Base-by-base conservation (phyloP, 495 filamentous ascomycete species). In the Aspergillus diversus region DNA sequence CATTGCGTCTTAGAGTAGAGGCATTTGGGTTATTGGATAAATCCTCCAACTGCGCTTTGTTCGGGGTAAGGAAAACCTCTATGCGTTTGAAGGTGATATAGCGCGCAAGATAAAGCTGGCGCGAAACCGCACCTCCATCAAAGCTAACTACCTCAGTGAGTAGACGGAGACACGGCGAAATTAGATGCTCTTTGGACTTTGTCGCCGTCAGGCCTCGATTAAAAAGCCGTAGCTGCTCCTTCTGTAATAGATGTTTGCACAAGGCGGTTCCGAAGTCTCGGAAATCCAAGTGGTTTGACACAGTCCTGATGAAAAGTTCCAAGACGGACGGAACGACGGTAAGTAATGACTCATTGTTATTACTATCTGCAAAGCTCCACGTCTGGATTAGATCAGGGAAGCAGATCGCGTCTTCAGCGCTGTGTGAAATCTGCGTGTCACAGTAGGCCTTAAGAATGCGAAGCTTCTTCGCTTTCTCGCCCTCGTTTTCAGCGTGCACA, bases 161-260 rank as follows among this genome's bases (percentile, higher is more conserved):
- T 51, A 97, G 80, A 60, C 92, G 84, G 49, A 97, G 73, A 47
- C 87, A 90, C 0, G 93, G 92, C 3, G 90, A 92, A 62, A 97
- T 93, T 46, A 96, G 77, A 76, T 90, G 90, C 39, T 93, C 89
- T 68, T 94, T 96, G 3, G 83, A 78, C 70, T 89, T 92, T 4
- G 85, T 84, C 5, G 90, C 87, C 3, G 87, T 88, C 57, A 96
- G 71, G 50, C 88, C 90, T 59, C 87, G 85, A 37, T 88, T 84
- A 35, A 97, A 79, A 11, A 94, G 78, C 61, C 89, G 86, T 51
- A 90, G 78, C 57, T 93, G 89, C 7, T 87, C 84, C 66, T 87
- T 88, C 60, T 90, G 86, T 42, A 97, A 73, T 33, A 96, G 71
- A 46, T 87, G 86, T 63, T 88, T 86, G 77, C 92, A 90, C 32